Evolutionary conservation across 1,284 basidiomycete genomes (phyloP).

Genomic region (Sphagnurus paluster): DNA sequence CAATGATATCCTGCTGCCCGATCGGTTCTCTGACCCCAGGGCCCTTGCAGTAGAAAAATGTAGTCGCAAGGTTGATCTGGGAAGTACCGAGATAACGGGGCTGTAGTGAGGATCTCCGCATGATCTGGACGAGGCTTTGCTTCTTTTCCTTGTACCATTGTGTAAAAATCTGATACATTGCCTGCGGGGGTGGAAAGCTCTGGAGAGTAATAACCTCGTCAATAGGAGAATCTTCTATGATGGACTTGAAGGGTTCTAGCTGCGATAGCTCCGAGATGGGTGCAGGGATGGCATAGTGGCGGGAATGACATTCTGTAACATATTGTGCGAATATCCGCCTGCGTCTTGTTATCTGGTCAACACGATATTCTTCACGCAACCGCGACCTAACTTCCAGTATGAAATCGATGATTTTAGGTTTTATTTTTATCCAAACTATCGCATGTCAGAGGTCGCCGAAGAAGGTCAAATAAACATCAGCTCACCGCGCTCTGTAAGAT

Average conservation of each 20-base stretch:
- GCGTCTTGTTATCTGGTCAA: conserved; percentile 17
- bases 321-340: conserved; percentile 20
- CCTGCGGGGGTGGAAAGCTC: conserved; percentile 14
- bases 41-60: conserved; percentile 23
- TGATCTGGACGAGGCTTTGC: conserved; percentile 18
- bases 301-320: conserved; percentile 12
- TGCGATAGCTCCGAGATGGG: conserved; percentile 23
- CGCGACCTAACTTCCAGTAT: conserved; percentile 23
- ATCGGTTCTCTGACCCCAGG: conserved; percentile 19
- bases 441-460: not conserved
- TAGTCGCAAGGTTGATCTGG: conserved; percentile 24
- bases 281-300: conserved; percentile 12
- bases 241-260: conserved; percentile 16
- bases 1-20: conserved; percentile 17
- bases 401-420: conserved; percentile 20
- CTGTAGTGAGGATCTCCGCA: conserved; percentile 15
- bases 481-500: conserved; percentile 27
- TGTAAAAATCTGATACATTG: conserved; percentile 12
- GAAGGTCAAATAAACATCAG: not conserved
- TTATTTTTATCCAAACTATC: conserved; percentile 26
- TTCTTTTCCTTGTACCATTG: conserved; percentile 15
- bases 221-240: conserved; percentile 19
- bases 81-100: conserved; percentile 2
- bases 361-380: conserved; percentile 19
- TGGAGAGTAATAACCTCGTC: conserved; percentile 14